These are phyloP conservation scores for Eucalyptus urophylla DNA, from an alignment of 345 rosid genomes.

Conservation along the genomic window DNA sequence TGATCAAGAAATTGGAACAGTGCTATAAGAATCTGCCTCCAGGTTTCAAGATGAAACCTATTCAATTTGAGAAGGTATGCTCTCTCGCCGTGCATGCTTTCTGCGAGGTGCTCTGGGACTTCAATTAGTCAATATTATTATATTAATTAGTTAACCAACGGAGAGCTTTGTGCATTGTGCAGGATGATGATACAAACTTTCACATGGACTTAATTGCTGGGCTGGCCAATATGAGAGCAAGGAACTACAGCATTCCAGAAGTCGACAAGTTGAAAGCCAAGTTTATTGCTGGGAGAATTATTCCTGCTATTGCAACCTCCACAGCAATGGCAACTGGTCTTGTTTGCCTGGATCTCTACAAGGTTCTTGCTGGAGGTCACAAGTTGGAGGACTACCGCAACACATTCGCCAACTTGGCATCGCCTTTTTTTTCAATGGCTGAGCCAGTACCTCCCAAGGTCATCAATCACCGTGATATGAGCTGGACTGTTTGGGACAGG, in stretches of 20 bases:
- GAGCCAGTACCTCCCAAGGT: conserved; percentile 97
- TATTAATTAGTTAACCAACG: not conserved
- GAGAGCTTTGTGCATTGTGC: not conserved
- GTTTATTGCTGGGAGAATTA: conserved; percentile 97
- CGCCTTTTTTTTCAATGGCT: conserved; percentile 90
- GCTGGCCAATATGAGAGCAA: conserved; percentile 99
- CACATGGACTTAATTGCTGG: conserved; percentile 99
- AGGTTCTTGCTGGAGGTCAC: conserved; percentile 72
- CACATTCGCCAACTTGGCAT: conserved; percentile 92
- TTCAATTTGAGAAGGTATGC: conserved; percentile 97
- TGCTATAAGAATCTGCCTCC: conserved; percentile 45
- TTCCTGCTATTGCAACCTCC: conserved; percentile 97
- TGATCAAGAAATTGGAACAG: conserved; percentile 49
- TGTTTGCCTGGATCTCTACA: conserved; percentile 93
- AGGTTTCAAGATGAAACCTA: conserved; percentile 73
- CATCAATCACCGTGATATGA: conserved; percentile 69
- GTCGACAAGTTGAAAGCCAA: conserved; percentile 98
- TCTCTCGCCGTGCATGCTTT: not conserved
- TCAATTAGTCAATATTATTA: not conserved
- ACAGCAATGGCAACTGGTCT: conserved; percentile 98
- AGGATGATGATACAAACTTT: conserved; percentile 98
- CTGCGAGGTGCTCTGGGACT: not conserved
- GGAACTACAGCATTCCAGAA: conserved; percentile 91
- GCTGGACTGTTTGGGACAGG: conserved; percentile 98
- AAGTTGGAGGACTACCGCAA: conserved; percentile 86